Percentiles rank a stretch among this genome's conserved stretches.
phyloP scores from a whole-genome alignment of 1,284 basidiomycete species.

The Vanrija sp. region DNA sequence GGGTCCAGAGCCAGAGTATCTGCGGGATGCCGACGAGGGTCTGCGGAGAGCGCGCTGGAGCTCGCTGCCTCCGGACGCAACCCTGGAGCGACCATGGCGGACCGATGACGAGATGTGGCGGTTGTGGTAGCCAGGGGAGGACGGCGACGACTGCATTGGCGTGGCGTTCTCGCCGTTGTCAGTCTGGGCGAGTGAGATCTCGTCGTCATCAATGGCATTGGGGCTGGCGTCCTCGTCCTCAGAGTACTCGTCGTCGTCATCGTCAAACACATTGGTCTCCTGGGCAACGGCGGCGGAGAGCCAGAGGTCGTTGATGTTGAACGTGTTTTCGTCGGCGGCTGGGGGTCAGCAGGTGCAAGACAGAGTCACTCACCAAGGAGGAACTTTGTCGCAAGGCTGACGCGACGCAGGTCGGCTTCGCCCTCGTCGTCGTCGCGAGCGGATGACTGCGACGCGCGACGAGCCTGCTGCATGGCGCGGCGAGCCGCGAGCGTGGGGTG shows the following conservation, averaged over 20 bases:
- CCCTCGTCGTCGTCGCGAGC: slow-evolving; percentile 25
- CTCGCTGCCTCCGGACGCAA: slow-evolving; percentile 9
- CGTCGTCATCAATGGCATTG: slow-evolving; percentile 19
- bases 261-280: slow-evolving; percentile 50
- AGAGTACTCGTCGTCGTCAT: slow-evolving; percentile 44
- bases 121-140: slow-evolving; percentile 17
- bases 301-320: slow-evolving; percentile 51
- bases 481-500: slow-evolving; percentile 48
- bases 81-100: slow-evolving; percentile 3
- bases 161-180: slow-evolving; percentile 1
- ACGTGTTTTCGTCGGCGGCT: slow-evolving; percentile 50
- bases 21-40: slow-evolving; percentile 30
- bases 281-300: slow-evolving; percentile 50
- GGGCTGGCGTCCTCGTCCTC: slow-evolving; percentile 20
- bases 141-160: background rate
- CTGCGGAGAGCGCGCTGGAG: slow-evolving; percentile 9
- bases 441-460: slow-evolving; percentile 27
- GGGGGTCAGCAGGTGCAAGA: background rate
- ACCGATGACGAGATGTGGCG: slow-evolving; percentile 2
- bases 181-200: slow-evolving; percentile 19
- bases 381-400: slow-evolving; percentile 74
- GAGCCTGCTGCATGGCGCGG: slow-evolving; percentile 45
- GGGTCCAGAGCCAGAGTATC: slow-evolving; percentile 38
- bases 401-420: slow-evolving; percentile 24
- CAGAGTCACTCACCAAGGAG: slow-evolving; percentile 55